These are phyloP conservation scores for Rickenella mellea DNA, from an alignment of 768 basidiomycete genomes.

Conservation along the genomic window DNA sequence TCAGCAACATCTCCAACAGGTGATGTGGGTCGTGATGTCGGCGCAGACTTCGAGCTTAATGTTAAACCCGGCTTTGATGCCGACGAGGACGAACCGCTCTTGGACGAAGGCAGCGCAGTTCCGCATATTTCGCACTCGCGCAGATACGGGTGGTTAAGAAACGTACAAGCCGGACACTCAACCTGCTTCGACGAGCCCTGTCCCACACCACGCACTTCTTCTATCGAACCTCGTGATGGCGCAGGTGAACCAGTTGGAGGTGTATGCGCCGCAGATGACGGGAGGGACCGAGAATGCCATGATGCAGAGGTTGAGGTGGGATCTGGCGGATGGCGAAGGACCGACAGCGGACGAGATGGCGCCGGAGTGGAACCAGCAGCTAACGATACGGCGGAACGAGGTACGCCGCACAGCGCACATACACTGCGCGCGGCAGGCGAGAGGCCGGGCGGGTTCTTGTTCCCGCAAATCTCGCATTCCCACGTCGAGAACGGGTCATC, in stretches of 20 bases:
- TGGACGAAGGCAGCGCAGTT: conserved; percentile 51
- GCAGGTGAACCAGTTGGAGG: conserved; percentile 19
- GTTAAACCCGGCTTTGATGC: conserved; percentile 11
- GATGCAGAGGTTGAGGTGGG: conserved; percentile 11
- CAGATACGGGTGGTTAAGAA: conserved; percentile 76
- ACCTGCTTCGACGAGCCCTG: conserved; percentile 23
- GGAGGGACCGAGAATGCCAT: conserved; percentile 25
- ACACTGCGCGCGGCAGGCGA: conserved; percentile 59
- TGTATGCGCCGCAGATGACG: conserved; percentile 24
- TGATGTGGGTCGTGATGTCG: conserved; percentile 55
- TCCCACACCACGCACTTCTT: background rate
- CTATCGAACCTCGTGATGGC: conserved; percentile 18
- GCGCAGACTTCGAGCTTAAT: conserved; percentile 43
- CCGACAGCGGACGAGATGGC: conserved; percentile 12
- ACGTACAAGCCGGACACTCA: conserved; percentile 84
- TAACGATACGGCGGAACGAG: conserved; percentile 31
- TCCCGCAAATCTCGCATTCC: conserved; percentile 87
- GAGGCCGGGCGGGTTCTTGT: conserved; percentile 68
- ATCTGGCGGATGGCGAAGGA: conserved; percentile 20
- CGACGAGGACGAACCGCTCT: conserved; percentile 9
- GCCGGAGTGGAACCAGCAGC: conserved; percentile 12
- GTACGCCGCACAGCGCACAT: conserved; percentile 80
- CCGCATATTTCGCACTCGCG: conserved; percentile 78
- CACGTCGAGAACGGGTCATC: conserved; percentile 43
- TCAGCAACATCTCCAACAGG: conserved; percentile 23